Evolutionary conservation across 768 basidiomycete species (phyloP), one percentile per base, ranked within the genome.

Genomic region (Termitomyces sp.): DNA sequence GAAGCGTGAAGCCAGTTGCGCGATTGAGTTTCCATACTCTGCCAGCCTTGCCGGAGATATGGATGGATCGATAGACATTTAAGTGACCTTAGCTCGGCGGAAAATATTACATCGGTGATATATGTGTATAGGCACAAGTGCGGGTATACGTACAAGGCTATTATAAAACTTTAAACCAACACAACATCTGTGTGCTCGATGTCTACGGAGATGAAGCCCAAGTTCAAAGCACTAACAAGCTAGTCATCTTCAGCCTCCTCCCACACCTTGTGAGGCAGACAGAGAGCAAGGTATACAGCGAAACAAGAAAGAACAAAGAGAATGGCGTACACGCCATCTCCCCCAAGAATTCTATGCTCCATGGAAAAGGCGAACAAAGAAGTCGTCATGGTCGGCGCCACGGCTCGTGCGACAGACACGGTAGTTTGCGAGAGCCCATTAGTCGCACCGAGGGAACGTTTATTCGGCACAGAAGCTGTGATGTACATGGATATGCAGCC

Each of bases 351-450:
- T 39, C 79, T 77, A 59, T 75, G 67, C 59, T 84, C 65, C 32
- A 81, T 76, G 0, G 83, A 83, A 30, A 77, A 63, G 1, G 84
- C 81, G 56, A 83, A 84, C n/a, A 82, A 63, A 0, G 82, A 82
- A 0, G 82, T 80, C 5, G 77, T 68, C 34, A 77, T 40, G 1
- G 74, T 76, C 0, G 83, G 83, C 1, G 81, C 82, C 22, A 83
- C 71, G 3, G 80, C 81, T 42, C 81, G 76, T 0, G 77, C 74
- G 10, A 78, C 67, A 3, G 80, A 76, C 2, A 74, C 75, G 1
- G 73, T 69, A 16, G 76, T 82, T 58, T 79, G 78, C 0, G 73
- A 74, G 16, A 85, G 66, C 9, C 83, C 83, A 57, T 84, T 80
- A 10, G 76, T 78, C 1, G 79, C 77, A 24, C 83, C 83, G 3